Conservation (phyloP, 23 red algal species). For the Gracilaria vermiculophylla region DNA sequence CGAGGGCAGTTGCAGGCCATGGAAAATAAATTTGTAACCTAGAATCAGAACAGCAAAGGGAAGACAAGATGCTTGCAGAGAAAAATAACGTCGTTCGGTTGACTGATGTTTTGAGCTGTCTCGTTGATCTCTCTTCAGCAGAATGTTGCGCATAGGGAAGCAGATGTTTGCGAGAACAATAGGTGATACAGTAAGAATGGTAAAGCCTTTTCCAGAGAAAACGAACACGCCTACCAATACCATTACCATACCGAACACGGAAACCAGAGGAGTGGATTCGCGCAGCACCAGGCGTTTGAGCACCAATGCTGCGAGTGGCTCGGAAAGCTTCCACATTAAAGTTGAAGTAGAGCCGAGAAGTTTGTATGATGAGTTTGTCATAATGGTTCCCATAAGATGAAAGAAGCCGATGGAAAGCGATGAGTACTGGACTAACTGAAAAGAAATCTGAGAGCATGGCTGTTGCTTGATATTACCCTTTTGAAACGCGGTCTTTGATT, state of each 20-base stretch:
- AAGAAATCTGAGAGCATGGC: background rate
- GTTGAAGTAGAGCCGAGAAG: constrained; percentile 29
- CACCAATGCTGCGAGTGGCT: constrained; percentile 22
- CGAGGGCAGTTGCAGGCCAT: background rate
- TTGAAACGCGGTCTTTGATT: background rate
- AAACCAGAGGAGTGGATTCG: background rate
- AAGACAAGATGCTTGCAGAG: background rate
- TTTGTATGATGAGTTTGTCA: constrained; percentile 31
- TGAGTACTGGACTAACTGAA: background rate
- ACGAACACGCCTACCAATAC: constrained; percentile 5
- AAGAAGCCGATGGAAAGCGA: constrained; percentile 1
- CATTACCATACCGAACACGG: constrained; percentile 4
- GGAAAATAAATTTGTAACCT: background rate
- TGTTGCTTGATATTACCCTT: background rate
- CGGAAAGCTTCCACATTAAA: constrained; percentile 24
- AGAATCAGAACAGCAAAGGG: background rate
- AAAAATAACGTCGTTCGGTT: background rate
- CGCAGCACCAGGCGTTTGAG: background rate
- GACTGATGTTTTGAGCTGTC: background rate
- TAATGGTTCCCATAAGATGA: constrained; percentile 5
- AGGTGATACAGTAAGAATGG: constrained; percentile 29
- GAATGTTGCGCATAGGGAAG: constrained; percentile 25
- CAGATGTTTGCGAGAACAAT: constrained; percentile 19
- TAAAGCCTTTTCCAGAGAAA: background rate
- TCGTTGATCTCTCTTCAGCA: constrained; percentile 2